Evolutionary conservation across 2,329 filamentous ascomycete genomes (phyloP).

Genomic region (Mycocentrospora acerina): DNA sequence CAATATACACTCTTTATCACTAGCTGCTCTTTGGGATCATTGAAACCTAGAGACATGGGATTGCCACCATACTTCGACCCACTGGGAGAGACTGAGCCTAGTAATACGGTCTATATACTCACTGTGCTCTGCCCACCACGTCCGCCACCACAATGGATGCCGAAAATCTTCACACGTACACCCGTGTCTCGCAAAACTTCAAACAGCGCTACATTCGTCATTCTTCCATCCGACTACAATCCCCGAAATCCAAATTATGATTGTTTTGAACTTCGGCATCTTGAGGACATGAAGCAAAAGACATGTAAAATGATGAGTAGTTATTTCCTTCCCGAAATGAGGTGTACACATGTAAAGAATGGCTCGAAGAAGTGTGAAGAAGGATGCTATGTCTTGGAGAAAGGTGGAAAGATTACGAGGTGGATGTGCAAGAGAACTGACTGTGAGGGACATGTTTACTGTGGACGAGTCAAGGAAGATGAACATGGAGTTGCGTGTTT

Average conservation of each 20-base stretch:
- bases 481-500: constrained; percentile 22
- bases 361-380: constrained; percentile 9
- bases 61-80: constrained; percentile 18
- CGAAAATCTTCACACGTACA: constrained; percentile 15
- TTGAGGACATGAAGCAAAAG: constrained; percentile 18
- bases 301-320: constrained; percentile 10
- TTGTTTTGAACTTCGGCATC: constrained; percentile 13
- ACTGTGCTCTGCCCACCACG: constrained; percentile 18
- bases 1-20: background rate
- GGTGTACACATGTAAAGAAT: constrained; percentile 23
- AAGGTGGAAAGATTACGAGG: constrained; percentile 14
- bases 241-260: constrained; percentile 14
- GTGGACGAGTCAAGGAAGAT: constrained; percentile 14
- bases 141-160: constrained; percentile 18
- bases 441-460: constrained; percentile 33
- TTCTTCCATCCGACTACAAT: constrained; percentile 9
- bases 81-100: constrained; percentile 18
- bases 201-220: constrained; percentile 5
- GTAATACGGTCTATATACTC: constrained; percentile 26
- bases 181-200: constrained; percentile 2
- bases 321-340: constrained; percentile 18
- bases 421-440: constrained; percentile 19
- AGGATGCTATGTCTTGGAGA: constrained; percentile 33
- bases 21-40: too few relatives aligned
- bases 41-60: too few relatives aligned